phyloP scores from a whole-genome alignment of 2,329 filamentous ascomycete species.

The Botrytis porri region DNA sequence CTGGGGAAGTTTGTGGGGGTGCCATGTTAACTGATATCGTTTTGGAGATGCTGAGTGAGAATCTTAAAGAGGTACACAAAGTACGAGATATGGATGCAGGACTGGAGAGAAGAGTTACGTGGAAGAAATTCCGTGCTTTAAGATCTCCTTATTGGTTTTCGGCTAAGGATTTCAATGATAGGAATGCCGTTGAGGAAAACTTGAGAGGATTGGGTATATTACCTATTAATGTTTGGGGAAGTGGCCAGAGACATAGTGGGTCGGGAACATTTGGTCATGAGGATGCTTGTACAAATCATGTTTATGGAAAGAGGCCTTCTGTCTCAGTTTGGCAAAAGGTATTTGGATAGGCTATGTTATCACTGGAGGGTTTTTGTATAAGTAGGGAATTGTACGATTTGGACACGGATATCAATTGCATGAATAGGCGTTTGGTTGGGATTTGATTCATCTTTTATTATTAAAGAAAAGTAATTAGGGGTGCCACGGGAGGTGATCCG shows the following conservation, averaged over 20 bases:
- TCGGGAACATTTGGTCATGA: conserved; percentile 24
- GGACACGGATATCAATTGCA: background rate
- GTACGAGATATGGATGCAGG: conserved; percentile 30
- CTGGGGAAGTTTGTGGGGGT: conserved; percentile 26
- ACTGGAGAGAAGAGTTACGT: conserved; percentile 29
- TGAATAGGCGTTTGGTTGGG: background rate
- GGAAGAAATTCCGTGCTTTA: conserved; percentile 29
- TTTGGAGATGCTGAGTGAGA: conserved; percentile 25
- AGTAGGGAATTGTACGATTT: background rate
- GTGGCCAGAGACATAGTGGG: conserved; percentile 30
- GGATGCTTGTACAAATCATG: conserved; percentile 29
- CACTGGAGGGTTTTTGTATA: background rate
- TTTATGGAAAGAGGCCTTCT: conserved; percentile 18
- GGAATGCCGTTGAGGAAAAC: conserved; percentile 19
- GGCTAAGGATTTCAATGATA: conserved; percentile 10
- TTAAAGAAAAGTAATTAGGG: background rate
- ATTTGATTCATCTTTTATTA: conserved; percentile 3
- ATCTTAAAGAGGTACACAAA: conserved; percentile 23
- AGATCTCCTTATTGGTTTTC: conserved; percentile 27
- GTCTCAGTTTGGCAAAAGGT: conserved; percentile 14
- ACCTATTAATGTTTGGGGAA: conserved; percentile 31
- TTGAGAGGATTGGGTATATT: conserved; percentile 28
- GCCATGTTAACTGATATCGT: conserved; percentile 31
- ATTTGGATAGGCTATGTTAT: conserved; percentile 18
- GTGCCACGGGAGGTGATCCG: conserved; percentile 14